phyloP scores from a whole-genome alignment of 2,329 filamentous ascomycete genomes.

The Pseudogymnoascus sp. region DNA sequence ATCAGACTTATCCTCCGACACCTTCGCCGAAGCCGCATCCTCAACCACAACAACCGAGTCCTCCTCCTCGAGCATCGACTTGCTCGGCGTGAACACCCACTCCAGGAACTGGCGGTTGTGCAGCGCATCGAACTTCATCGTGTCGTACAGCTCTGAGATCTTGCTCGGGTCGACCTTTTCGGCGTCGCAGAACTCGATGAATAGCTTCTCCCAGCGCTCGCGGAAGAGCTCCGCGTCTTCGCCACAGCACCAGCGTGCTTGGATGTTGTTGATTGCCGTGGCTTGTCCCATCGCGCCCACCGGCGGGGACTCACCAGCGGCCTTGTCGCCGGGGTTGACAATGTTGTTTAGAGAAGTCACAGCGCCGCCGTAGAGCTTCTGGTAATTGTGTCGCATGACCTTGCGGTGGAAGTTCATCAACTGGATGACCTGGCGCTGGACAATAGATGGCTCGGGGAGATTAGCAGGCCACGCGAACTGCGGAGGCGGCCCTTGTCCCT shows the following conservation, averaged over 20 bases:
- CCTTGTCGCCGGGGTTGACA: conserved; percentile 38
- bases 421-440: conserved; percentile 84
- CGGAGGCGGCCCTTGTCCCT: conserved; percentile 85
- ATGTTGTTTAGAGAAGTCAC: conserved; percentile 53
- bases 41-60: conserved; percentile 30
- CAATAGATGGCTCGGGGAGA: conserved; percentile 87
- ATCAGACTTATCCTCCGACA: conserved; percentile 21
- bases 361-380: conserved; percentile 61
- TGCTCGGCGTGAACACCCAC: conserved; percentile 90
- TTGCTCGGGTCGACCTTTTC: conserved; percentile 99
- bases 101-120: conserved; percentile 95
- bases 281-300: conserved; percentile 49
- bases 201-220: conserved; percentile 97
- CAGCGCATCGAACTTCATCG: conserved; percentile 98
- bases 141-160: conserved; percentile 96
- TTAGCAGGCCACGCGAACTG: conserved; percentile 98
- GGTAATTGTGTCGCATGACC: conserved; percentile 92
- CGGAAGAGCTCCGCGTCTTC: conserved; percentile 92
- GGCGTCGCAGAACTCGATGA: conserved; percentile 89
- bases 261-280: conserved; percentile 60
- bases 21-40: conserved; percentile 19
- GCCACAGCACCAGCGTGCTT: conserved; percentile 89
- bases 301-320: conserved; percentile 32
- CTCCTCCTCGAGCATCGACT: conserved; percentile 67
- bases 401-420: conserved; percentile 95